phyloP scores from a whole-genome alignment of 75 land plant genomes.

The Picea sitchensis region DNA sequence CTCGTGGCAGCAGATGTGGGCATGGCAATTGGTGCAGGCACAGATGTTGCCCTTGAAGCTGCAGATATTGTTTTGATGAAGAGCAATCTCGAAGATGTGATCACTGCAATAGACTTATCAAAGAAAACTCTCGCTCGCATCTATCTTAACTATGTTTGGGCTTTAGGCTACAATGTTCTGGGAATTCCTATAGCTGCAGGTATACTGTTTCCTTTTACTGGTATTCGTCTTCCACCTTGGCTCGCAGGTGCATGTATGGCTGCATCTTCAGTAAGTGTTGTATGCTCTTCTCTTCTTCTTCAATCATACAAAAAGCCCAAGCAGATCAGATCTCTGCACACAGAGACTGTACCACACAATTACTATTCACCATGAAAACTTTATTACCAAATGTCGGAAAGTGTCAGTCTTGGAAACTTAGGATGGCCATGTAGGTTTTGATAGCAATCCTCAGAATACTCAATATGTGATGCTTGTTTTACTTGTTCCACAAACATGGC shows the following conservation, averaged over 20 bases:
- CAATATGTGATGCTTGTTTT: no score
- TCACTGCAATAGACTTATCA: slow-evolving; percentile 88
- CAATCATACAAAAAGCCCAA: slow-evolving; percentile 66
- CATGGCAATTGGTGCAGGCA: slow-evolving; percentile 98
- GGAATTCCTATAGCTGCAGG: slow-evolving; percentile 93
- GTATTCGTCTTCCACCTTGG: slow-evolving; percentile 88
- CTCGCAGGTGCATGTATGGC: slow-evolving; percentile 96
- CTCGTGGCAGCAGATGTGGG: slow-evolving; percentile 92
- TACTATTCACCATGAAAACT: slow-evolving; percentile 4
- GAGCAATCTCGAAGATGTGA: slow-evolving; percentile 85
- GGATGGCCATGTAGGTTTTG: no score
- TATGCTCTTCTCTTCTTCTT: slow-evolving; percentile 71
- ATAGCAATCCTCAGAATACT: no score
- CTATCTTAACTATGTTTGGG: slow-evolving; percentile 77
- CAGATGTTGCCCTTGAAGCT: slow-evolving; percentile 94
- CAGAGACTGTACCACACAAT: not conserved
- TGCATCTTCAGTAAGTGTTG: slow-evolving; percentile 83
- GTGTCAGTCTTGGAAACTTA: no score
- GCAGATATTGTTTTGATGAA: slow-evolving; percentile 91
- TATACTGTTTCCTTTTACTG: slow-evolving; percentile 58
- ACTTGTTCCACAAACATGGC: no score
- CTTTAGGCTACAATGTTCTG: slow-evolving; percentile 81
- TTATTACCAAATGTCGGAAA: no score
- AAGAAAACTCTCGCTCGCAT: slow-evolving; percentile 75
- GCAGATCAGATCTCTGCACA: slow-evolving; percentile 7